A percentile compares a stretch with the other conserved stretches of the same genome.
Conservation (phyloP, 495 filamentous ascomycete genomes). For the Hypoxylon lenormandii region DNA sequence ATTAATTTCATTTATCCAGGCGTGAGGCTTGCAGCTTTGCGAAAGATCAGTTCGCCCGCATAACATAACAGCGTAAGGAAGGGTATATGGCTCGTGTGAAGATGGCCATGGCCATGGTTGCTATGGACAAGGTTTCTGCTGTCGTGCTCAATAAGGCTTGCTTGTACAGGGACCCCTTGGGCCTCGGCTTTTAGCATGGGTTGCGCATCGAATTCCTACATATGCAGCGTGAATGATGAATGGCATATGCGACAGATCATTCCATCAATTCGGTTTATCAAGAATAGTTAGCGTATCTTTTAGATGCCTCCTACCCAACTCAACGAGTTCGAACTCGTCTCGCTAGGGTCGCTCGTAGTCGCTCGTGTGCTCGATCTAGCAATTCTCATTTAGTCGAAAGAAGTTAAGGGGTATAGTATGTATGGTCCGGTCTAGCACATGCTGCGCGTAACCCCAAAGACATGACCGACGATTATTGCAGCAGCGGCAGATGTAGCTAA, state of each 20-base stretch:
- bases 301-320: too few species aligned
- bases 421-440: constrained; percentile 17
- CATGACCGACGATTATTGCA: constrained; percentile 35
- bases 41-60: background rate
- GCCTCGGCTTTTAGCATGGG: constrained; percentile 5
- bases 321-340: background rate
- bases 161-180: constrained; percentile 10
- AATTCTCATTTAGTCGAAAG: constrained; percentile 15
- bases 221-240: background rate
- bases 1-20: constrained; percentile 10
- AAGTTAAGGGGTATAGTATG: constrained; percentile 8
- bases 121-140: constrained; percentile 1
- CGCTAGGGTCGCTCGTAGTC: too few species aligned
- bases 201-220: background rate
- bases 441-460: constrained; percentile 33
- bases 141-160: constrained; percentile 7
- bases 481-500: constrained; percentile 16
- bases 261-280: background rate
- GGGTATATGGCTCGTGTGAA: background rate
- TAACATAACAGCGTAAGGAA: background rate
- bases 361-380: constrained; percentile 24
- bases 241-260: constrained; percentile 24
- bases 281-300: too few species aligned
- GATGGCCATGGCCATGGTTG: background rate
- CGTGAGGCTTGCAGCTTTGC: background rate